A percentile compares a stretch with the other conserved stretches of the same genome.
Evolutionary conservation across 2,329 filamentous ascomycete genomes (phyloP).

Genomic region (Trichoderma lentiforme): DNA sequence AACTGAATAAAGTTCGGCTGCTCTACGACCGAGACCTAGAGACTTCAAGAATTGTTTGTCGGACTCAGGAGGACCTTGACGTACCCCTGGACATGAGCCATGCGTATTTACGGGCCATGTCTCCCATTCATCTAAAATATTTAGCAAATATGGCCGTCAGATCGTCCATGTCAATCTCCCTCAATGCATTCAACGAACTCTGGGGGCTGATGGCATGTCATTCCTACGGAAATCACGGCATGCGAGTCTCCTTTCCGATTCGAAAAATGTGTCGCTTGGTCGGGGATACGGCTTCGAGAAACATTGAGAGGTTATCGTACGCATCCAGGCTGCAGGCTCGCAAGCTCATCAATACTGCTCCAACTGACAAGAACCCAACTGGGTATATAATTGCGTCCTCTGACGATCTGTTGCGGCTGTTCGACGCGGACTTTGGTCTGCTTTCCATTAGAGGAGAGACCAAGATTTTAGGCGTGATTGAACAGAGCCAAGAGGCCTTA

Average conservation of each 20-base stretch:
- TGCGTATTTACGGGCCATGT: conserved; percentile 83
- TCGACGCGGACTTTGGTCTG: conserved; percentile 83
- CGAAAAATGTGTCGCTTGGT: conserved; percentile 88
- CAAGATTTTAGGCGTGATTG: conserved; percentile 73
- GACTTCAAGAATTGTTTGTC: conserved; percentile 78
- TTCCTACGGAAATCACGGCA: conserved; percentile 70
- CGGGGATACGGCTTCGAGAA: conserved; percentile 80
- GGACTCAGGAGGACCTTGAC: conserved; percentile 69
- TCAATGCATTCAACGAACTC: conserved; percentile 78
- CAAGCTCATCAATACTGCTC: conserved; percentile 82
- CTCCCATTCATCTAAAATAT: conserved; percentile 85
- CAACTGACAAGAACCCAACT: conserved; percentile 76
- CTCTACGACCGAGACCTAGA: conserved; percentile 80
- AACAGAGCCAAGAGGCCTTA: conserved; percentile 77
- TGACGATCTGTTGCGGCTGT: conserved; percentile 77
- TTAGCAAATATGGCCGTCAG: conserved; percentile 84
- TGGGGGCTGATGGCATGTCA: conserved; percentile 91
- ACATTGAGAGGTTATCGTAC: conserved; percentile 84
- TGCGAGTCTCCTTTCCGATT: conserved; percentile 90
- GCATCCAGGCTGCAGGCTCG: conserved; percentile 79
- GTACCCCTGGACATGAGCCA: conserved; percentile 78
- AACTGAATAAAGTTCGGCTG: conserved; percentile 82
- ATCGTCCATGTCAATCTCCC: conserved; percentile 93
- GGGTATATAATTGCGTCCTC: conserved; percentile 90
- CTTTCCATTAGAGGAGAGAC: conserved; percentile 85